A percentile compares a stretch with the other conserved stretches of the same genome.
phyloP scores from a whole-genome alignment of 192 early-diverging fungal species.

The Geranomyces variabilis region DNA sequence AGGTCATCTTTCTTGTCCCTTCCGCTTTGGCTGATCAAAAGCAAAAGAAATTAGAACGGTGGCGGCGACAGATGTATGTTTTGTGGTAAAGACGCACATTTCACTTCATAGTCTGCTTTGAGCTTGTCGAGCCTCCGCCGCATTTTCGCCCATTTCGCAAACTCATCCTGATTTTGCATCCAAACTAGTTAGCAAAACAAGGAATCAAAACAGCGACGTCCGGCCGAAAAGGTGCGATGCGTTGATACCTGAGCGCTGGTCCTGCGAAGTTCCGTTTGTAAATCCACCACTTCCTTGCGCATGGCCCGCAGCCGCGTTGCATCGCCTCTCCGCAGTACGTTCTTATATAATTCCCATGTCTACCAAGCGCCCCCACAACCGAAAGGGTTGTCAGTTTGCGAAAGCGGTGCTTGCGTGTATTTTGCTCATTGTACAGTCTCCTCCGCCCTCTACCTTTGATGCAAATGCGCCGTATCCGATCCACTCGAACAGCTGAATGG shows the following conservation, averaged over 20 bases:
- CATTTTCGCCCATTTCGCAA: constrained; percentile 91
- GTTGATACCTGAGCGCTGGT: constrained; percentile 32
- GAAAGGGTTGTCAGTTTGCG: not conserved
- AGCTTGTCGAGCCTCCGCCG: constrained; percentile 76
- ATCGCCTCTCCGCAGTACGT: not conserved
- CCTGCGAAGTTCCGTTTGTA: constrained; percentile 18
- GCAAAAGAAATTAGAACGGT: not conserved
- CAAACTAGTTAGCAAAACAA: too few species aligned
- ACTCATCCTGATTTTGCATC: constrained; percentile 80
- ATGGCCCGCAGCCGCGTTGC: not conserved
- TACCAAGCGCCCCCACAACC: not conserved
- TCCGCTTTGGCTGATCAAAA: constrained; percentile 51
- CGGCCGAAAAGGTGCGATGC: not conserved
- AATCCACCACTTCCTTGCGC: constrained; percentile 15
- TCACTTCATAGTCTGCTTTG: constrained; percentile 69
- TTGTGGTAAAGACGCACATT: constrained; percentile 40
- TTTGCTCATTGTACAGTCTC: too few species aligned
- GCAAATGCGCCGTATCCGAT: constrained; percentile 20
- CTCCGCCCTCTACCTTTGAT: constrained; percentile 13
- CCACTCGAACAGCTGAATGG: constrained; percentile 22
- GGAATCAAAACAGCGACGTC: not conserved
- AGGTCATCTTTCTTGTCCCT: constrained; percentile 66
- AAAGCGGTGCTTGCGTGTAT: too few species aligned
- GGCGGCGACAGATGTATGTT: not conserved
- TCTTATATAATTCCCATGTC: constrained; percentile 12